Evolutionary conservation across 495 filamentous ascomycete genomes (phyloP), one percentile per base, ranked within the genome.

Genomic region (Hypoxylon trugodes): DNA sequence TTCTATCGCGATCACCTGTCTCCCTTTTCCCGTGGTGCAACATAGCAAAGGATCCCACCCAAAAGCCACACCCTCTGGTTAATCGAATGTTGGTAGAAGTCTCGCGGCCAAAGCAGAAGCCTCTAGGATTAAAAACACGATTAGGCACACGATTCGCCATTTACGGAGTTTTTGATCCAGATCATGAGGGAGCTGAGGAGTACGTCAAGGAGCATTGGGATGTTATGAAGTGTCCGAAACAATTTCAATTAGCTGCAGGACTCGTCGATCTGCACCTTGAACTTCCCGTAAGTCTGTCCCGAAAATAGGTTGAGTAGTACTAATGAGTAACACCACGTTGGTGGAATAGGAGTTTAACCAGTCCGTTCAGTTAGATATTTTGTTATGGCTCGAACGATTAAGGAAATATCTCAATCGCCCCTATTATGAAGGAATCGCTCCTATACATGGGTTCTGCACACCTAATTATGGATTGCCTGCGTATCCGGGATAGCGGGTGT

Each of bases 371-470:
- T 13, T 43, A 6, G 51, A 54, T 43, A 43, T 42, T 42, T 18
- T 42, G 7, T 8, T 32, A 30, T 54, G 51, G 37, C 51, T 54
- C 22, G 19, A 12, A 13, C 5, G 37, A 0, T 8, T 54, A 12
- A 42, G 48, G 12, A 10, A 15, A 26, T 24, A 25, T 3, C 16
- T 24, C 4, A 18, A 33, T 7, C 25, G 21, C 24, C 12, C 6
- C 8, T 9, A 6, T n/a, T 4, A 19, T 35, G n/a, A n/a, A n/a
- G n/a, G n/a, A 15, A 32, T 26, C 22, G n/a, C 37, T 30, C 50
- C 36, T 25, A 33, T 25, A 13, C 50, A 62, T 41, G 59, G 50
- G 24, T 62, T 62, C 36, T 62, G 59, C 8, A n/a, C 26, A 3
- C 21, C 42, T 15, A 51, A 55, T 24, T 62, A 62, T 37, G 59